Evolutionary conservation across 2,329 filamentous ascomycete genomes (phyloP).

Genomic region (Arachnomyces sp.): DNA sequence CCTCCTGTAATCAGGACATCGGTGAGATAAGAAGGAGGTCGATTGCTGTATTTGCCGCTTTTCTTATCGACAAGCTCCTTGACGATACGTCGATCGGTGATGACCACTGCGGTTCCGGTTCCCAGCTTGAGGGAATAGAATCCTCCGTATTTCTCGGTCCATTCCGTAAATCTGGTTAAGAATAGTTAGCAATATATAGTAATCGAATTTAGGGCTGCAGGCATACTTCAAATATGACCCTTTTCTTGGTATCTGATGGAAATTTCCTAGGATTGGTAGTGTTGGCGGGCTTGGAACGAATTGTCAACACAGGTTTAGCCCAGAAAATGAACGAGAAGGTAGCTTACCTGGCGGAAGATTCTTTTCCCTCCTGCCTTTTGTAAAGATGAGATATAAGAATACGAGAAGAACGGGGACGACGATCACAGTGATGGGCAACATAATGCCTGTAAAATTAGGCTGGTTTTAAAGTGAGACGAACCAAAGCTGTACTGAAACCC

Average conservation of each 20-base stretch:
- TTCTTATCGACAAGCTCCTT: slow-evolving; percentile 48
- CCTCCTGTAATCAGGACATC: slow-evolving; percentile 32
- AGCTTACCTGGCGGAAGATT: too few species aligned
- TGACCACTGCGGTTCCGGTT: slow-evolving; percentile 40
- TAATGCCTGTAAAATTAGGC: too few species aligned
- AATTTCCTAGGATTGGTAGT: slow-evolving; percentile 45
- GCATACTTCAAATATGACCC: slow-evolving; percentile 2
- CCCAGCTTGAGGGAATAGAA: slow-evolving; percentile 48
- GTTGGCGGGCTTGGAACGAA: slow-evolving; percentile 42
- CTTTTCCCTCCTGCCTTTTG: too few species aligned
- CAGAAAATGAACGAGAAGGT: too few species aligned
- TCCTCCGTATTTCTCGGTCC: slow-evolving; percentile 47
- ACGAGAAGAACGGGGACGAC: too few species aligned
- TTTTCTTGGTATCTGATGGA: slow-evolving; percentile 31
- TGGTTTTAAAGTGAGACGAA: too few species aligned
- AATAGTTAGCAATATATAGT: slow-evolving; percentile 34
- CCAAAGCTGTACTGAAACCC: too few species aligned
- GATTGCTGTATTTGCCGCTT: slow-evolving; percentile 44
- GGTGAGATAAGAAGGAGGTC: slow-evolving; percentile 40
- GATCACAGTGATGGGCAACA: too few species aligned
- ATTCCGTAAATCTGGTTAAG: slow-evolving; percentile 42
- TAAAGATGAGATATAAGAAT: too few species aligned
- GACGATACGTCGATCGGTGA: slow-evolving; percentile 39
- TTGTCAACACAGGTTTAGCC: too few species aligned
- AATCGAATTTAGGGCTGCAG: slow-evolving; percentile 26